Percentiles rank a stretch among this genome's conserved stretches.
Conservation (phyloP, 805 yeast species). For the Cyberlindnera maritima region DNA sequence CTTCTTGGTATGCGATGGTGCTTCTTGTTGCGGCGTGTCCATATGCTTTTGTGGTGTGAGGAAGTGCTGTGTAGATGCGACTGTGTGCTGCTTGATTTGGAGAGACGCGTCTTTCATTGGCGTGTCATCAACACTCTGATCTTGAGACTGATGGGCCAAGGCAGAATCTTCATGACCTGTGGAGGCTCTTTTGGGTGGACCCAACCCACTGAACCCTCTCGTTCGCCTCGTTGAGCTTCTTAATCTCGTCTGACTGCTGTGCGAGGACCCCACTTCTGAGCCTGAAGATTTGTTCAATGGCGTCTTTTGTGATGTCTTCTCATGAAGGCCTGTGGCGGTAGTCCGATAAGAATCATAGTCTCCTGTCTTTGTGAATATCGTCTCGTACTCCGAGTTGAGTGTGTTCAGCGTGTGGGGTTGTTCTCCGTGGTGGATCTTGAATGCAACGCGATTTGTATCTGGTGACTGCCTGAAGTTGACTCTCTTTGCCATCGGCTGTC, state of each 20-base stretch:
- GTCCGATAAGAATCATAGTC: slow-evolving; percentile 17
- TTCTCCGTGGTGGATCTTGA: slow-evolving; percentile 13
- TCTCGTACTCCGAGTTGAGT: slow-evolving; percentile 24
- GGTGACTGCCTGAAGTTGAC: slow-evolving; percentile 26
- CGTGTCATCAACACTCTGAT: slow-evolving; percentile 20
- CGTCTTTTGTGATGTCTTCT: slow-evolving; percentile 17
- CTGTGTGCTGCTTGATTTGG: not conserved
- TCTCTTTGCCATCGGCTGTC: slow-evolving; percentile 15
- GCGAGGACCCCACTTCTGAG: slow-evolving; percentile 12
- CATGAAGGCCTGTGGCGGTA: slow-evolving; percentile 14
- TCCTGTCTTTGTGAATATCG: slow-evolving; percentile 22
- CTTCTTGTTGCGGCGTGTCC: not conserved
- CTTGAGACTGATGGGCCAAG: not conserved
- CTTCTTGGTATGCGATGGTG: not conserved
- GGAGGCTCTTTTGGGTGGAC: slow-evolving; percentile 36
- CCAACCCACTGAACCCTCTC: slow-evolving; percentile 30
- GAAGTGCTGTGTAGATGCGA: not conserved
- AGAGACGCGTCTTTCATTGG: slow-evolving; percentile 20
- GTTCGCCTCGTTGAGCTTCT: slow-evolving; percentile 31
- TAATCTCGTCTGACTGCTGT: slow-evolving; percentile 20
- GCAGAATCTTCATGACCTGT: slow-evolving; percentile 6
- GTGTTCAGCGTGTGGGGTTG: slow-evolving; percentile 16
- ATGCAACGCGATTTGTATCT: slow-evolving; percentile 1
- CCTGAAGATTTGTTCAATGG: slow-evolving; percentile 17
- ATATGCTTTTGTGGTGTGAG: slow-evolving; percentile 3